Conservation (phyloP, 768 basidiomycete species). For the Pisolithus albus region DNA sequence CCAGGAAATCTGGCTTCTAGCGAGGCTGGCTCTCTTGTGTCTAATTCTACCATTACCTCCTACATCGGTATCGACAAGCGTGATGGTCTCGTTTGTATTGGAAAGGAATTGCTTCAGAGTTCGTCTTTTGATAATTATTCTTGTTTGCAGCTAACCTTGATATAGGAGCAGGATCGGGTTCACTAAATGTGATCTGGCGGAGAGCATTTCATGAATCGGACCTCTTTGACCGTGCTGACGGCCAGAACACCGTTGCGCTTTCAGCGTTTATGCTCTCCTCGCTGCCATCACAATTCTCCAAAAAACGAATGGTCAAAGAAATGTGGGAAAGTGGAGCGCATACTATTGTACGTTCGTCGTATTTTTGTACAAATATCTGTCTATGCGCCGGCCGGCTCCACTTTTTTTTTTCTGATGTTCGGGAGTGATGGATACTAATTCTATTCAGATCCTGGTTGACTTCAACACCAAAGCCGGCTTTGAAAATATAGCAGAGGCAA, state of each 20-base stretch:
- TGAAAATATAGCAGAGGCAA: conserved; percentile 66
- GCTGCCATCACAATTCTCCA: conserved; percentile 50
- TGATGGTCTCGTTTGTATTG: conserved; percentile 60
- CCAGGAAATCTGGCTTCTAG: conserved; percentile 30
- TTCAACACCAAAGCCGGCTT: conserved; percentile 74
- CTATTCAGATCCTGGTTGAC: conserved; percentile 73
- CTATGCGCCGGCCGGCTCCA: not conserved
- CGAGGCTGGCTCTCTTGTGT: conserved; percentile 31
- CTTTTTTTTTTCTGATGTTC: not conserved
- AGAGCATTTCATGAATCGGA: conserved; percentile 49
- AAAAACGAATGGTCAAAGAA: conserved; percentile 64
- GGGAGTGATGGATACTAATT: conserved; percentile 8
- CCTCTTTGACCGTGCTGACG: conserved; percentile 34
- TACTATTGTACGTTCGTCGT: conserved; percentile 48
- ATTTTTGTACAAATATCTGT: not conserved
- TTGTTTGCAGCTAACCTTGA: conserved; percentile 10
- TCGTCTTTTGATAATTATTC: conserved; percentile 10
- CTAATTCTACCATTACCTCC: conserved; percentile 45
- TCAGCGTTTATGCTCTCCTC: conserved; percentile 85
- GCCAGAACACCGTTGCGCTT: conserved; percentile 56
- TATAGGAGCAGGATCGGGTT: conserved; percentile 43
- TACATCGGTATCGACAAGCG: conserved; percentile 79
- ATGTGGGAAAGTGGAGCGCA: conserved; percentile 93
- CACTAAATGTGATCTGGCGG: conserved; percentile 45
- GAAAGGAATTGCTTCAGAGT: conserved; percentile 58